Percentiles rank a stretch among this genome's conserved stretches.
Conservation (phyloP, 2,329 filamentous ascomycete genomes). For the Bipolaris bicolor region DNA sequence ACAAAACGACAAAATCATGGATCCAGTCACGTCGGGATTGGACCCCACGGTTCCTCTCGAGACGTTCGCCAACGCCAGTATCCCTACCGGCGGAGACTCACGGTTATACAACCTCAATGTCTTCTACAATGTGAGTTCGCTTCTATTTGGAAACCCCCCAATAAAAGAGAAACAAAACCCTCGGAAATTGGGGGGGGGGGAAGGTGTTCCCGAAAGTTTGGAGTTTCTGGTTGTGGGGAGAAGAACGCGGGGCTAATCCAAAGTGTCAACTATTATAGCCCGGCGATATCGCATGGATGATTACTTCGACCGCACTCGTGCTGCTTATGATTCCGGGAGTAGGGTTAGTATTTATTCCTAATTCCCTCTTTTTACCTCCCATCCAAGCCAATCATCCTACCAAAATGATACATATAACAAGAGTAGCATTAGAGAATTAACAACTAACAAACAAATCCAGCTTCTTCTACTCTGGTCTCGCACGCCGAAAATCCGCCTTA, state of each 20-base stretch:
- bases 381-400: neutral
- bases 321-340: constrained; percentile 93
- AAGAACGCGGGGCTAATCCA: constrained; percentile 33
- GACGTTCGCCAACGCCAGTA: constrained; percentile 63
- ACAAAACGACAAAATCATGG: constrained; percentile 29
- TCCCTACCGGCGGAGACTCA: constrained; percentile 69
- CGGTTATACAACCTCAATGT: constrained; percentile 76
- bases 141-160: neutral
- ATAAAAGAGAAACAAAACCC: neutral
- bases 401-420: neutral
- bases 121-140: constrained; percentile 73
- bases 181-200: neutral
- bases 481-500: constrained; percentile 85
- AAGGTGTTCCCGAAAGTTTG: neutral
- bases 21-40: constrained; percentile 33
- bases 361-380: neutral
- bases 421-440: neutral
- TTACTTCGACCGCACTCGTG: constrained; percentile 77
- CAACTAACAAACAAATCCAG: constrained; percentile 48
- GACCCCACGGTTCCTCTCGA: constrained; percentile 44
- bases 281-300: constrained; percentile 83
- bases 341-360: constrained; percentile 56
- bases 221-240: constrained; percentile 14
- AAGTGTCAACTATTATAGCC: constrained; percentile 56
- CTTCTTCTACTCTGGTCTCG: constrained; percentile 92